These are phyloP conservation scores for Raffaelea arxii DNA, from an alignment of 2,329 filamentous ascomycete genomes.

Conservation along the genomic window DNA sequence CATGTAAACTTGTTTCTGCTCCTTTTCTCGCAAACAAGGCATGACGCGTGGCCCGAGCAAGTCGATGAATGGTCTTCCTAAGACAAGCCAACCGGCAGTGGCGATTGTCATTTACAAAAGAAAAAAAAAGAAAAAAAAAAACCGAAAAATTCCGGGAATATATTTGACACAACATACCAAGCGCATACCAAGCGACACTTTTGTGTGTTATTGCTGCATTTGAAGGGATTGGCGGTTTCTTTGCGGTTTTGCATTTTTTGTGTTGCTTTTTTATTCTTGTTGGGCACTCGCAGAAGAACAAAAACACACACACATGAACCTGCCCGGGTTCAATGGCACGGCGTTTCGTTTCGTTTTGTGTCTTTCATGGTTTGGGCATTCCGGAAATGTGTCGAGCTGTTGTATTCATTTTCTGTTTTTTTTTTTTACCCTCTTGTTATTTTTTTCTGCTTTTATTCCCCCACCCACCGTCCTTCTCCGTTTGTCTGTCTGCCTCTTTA, in stretches of 20 bases:
- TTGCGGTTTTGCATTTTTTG: not conserved
- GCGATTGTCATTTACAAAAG: too few relatives aligned
- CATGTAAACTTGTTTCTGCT: slow-evolving; percentile 30
- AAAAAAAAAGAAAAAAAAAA: slow-evolving; percentile 1
- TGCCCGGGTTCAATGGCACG: slow-evolving; percentile 6
- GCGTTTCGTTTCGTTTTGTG: not conserved
- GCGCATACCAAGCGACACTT: slow-evolving; percentile 1
- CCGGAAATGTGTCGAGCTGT: not conserved
- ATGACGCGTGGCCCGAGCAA: too few relatives aligned
- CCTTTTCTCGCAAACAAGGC: too few relatives aligned
- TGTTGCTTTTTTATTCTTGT: slow-evolving; percentile 5
- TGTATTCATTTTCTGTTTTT: not conserved
- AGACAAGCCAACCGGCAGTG: too few relatives aligned
- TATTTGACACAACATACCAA: slow-evolving; percentile 3
- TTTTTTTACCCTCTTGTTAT: not conserved
- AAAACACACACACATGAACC: not conserved
- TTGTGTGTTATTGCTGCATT: slow-evolving; percentile 6
- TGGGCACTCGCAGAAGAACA: slow-evolving; percentile 5
- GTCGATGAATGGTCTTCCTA: too few relatives aligned
- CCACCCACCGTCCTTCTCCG: not conserved
- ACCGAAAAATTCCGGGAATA: not conserved
- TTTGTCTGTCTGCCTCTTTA: not conserved
- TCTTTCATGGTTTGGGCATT: not conserved
- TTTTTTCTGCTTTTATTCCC: not conserved
- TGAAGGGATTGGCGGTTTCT: not conserved